phyloP scores from a whole-genome alignment of 208 protist genomes.

The Leishmania martiniquensis region DNA sequence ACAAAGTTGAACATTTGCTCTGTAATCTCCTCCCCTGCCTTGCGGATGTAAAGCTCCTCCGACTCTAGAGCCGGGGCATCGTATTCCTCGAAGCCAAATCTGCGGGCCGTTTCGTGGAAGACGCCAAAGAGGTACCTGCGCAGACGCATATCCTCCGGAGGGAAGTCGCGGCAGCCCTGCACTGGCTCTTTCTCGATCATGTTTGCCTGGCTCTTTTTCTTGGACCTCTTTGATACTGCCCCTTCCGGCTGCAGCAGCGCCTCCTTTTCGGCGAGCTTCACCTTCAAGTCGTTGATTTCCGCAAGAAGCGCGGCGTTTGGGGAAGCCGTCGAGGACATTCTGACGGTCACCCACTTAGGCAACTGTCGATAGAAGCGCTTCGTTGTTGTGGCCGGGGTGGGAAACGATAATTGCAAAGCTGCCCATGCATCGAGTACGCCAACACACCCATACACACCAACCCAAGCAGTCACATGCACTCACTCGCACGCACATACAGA shows the following conservation, averaged over 20 bases:
- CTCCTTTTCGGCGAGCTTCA: constrained; percentile 52
- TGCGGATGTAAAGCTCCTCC: constrained; percentile 94
- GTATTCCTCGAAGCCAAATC: constrained; percentile 96
- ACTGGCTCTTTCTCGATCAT: constrained; percentile 93
- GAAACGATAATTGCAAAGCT: not conserved
- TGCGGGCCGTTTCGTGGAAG: constrained; percentile 81
- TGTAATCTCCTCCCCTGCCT: constrained; percentile 96
- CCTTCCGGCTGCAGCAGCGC: constrained; percentile 44
- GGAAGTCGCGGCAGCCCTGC: constrained; percentile 95
- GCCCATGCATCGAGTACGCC: not conserved
- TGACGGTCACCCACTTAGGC: constrained; percentile 11
- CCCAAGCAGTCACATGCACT: no score
- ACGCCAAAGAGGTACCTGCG: constrained; percentile 92
- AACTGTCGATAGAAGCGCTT: constrained; percentile 17
- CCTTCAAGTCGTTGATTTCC: constrained; percentile 68
- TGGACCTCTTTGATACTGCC: constrained; percentile 70
- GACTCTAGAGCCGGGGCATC: constrained; percentile 95
- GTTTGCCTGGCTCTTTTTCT: constrained; percentile 90
- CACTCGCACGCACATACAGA: not conserved
- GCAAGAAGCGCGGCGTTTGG: constrained; percentile 51
- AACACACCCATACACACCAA: no score
- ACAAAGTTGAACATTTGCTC: constrained; percentile 98
- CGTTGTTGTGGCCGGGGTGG: constrained; percentile 14
- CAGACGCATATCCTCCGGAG: constrained; percentile 94
- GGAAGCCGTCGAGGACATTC: constrained; percentile 21